Evolutionary conservation across 306 rosid species (phyloP).

Genomic region (Trifolium repens): DNA sequence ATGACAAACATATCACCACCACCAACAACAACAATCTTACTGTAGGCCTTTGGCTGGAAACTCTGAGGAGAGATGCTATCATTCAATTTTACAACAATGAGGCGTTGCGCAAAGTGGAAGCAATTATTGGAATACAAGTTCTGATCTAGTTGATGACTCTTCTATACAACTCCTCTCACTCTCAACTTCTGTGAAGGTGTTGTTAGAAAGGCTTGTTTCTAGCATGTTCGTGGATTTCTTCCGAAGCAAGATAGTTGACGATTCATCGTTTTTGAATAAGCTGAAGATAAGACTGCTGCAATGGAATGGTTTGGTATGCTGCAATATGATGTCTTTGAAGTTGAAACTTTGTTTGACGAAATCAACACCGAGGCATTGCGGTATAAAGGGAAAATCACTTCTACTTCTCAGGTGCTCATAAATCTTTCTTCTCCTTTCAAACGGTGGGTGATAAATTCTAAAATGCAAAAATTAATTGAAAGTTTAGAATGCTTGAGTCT

Average conservation of each 20-base stretch:
- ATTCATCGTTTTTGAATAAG: neutral
- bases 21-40: no score
- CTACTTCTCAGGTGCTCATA: neutral
- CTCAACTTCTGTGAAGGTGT: neutral
- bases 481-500: neutral
- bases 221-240: neutral
- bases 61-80: no score
- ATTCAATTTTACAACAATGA: neutral
- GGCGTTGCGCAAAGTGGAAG: neutral
- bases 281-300: neutral
- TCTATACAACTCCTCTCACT: neutral
- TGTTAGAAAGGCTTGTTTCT: neutral
- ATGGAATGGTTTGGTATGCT: neutral
- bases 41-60: no score
- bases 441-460: neutral
- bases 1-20: no score
- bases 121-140: no score
- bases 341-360: neutral
- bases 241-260: neutral
- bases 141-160: no score
- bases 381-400: neutral
- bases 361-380: neutral
- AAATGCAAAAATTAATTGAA: neutral
- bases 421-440: neutral
- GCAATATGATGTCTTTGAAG: conserved; percentile 19